Conservation (phyloP, 2,329 filamentous ascomycete genomes). For the Tolypocladium tundrense region DNA sequence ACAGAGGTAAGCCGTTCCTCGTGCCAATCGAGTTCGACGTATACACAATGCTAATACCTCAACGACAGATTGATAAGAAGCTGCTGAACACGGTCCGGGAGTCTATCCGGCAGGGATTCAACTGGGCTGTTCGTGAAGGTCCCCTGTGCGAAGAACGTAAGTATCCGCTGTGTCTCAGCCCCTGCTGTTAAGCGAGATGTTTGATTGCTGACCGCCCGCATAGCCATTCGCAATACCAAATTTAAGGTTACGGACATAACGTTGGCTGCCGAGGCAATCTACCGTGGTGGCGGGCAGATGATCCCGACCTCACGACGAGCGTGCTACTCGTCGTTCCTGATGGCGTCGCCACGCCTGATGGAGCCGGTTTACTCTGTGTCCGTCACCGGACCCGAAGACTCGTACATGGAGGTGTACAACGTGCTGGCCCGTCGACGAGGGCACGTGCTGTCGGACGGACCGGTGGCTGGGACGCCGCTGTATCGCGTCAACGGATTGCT, state of each 20-base stretch:
- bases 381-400: slow-evolving; percentile 86
- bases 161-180: slow-evolving; percentile 22
- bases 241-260: slow-evolving; percentile 91
- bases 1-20: slow-evolving; percentile 48
- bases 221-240: slow-evolving; percentile 92
- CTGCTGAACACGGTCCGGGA: slow-evolving; percentile 79
- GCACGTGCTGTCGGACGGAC: slow-evolving; percentile 88
- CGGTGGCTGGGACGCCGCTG: slow-evolving; percentile 86
- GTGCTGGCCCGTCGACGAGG: slow-evolving; percentile 80
- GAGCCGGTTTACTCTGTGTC: slow-evolving; percentile 89
- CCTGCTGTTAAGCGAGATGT: no score
- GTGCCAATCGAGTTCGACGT: background rate
- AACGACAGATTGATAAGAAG: slow-evolving; percentile 74
- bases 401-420: slow-evolving; percentile 82
- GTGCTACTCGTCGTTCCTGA: slow-evolving; percentile 92
- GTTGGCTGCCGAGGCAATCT: slow-evolving; percentile 83
- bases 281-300: slow-evolving; percentile 90
- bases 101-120: slow-evolving; percentile 90
- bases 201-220: slow-evolving; percentile 3
- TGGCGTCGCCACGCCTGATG: slow-evolving; percentile 94
- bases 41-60: background rate
- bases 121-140: slow-evolving; percentile 91
- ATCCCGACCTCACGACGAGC: slow-evolving; percentile 90
- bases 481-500: slow-evolving; percentile 87
- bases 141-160: slow-evolving; percentile 94